A percentile compares a stretch with the other conserved stretches of the same genome.
These are phyloP conservation scores for Xerophyta viscosa DNA, from an alignment of 106 monocot genomes.

Conservation along the genomic window DNA sequence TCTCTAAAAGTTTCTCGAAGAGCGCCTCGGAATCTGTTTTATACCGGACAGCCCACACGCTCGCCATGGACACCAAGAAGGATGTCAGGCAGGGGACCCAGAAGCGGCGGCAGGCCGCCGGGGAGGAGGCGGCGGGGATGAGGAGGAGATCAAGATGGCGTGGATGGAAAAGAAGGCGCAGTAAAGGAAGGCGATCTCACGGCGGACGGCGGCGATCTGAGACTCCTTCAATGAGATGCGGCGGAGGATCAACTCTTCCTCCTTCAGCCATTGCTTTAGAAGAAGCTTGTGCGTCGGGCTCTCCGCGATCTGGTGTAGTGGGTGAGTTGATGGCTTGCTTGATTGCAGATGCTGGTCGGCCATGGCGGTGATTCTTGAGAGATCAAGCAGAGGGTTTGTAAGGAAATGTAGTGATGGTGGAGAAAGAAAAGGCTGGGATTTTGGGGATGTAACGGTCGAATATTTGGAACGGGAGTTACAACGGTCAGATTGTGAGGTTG, in stretches of 20 bases:
- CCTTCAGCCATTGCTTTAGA: slow-evolving; percentile 92
- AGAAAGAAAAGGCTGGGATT: no score
- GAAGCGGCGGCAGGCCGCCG: slow-evolving; percentile 43
- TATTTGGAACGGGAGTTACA: neutral
- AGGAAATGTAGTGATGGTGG: neutral
- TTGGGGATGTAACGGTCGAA: neutral
- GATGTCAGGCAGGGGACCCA: slow-evolving; percentile 75
- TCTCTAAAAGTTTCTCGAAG: slow-evolving; percentile 46
- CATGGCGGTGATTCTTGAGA: slow-evolving; percentile 1
- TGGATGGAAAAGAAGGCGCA: slow-evolving; percentile 80
- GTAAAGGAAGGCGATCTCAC: slow-evolving; percentile 61
- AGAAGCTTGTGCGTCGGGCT: slow-evolving; percentile 84
- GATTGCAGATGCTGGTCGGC: neutral
- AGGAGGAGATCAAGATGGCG: slow-evolving; percentile 70
- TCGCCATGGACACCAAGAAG: slow-evolving; percentile 37
- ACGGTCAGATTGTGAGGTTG: neutral
- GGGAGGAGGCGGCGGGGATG: slow-evolving; percentile 15
- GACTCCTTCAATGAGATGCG: slow-evolving; percentile 52
- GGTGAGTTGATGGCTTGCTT: slow-evolving; percentile 27
- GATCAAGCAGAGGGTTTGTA: neutral
- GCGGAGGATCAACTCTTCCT: slow-evolving; percentile 53
- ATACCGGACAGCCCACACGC: slow-evolving; percentile 72
- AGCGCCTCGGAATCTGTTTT: slow-evolving; percentile 52
- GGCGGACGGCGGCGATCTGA: slow-evolving; percentile 41
- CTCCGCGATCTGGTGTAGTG: slow-evolving; percentile 81